Evolutionary conservation across 176 grass and related monocot genomes (phyloP).

Genomic region (Phyllostachys edulis): DNA sequence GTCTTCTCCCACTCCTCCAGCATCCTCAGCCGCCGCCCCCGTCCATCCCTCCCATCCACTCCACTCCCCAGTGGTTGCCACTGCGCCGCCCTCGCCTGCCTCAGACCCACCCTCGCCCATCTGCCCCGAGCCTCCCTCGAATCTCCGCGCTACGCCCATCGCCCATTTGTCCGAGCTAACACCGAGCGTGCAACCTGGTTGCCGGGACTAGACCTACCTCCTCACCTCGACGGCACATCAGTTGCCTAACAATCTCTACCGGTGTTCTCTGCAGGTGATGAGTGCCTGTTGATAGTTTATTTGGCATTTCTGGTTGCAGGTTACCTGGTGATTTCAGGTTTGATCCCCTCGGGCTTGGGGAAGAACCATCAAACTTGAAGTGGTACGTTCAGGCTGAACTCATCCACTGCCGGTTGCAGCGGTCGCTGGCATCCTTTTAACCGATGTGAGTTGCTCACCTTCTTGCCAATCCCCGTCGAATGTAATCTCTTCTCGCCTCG

Average conservation of each 20-base stretch:
- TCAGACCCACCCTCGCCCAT: too few relatives aligned
- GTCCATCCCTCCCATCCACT: too few relatives aligned
- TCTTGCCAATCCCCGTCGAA: neutral
- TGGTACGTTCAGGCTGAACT: constrained; percentile 96
- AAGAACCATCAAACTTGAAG: constrained; percentile 58
- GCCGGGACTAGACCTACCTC: constrained; percentile 71
- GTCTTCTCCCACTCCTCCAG: too few relatives aligned
- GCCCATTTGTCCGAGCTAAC: constrained; percentile 42
- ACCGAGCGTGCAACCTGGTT: constrained; percentile 65
- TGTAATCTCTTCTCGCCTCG: neutral
- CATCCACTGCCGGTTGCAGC: constrained; percentile 82
- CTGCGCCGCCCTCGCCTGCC: too few relatives aligned
- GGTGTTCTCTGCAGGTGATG: neutral
- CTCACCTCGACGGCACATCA: constrained; percentile 90
- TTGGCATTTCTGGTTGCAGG: constrained; percentile 31
- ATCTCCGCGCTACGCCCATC: too few relatives aligned
- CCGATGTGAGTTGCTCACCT: constrained; percentile 33
- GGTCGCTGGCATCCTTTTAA: constrained; percentile 55
- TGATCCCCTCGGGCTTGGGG: constrained; percentile 78
- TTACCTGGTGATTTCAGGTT: constrained; percentile 79
- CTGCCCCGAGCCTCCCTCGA: too few relatives aligned
- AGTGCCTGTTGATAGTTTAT: neutral
- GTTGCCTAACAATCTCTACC: constrained; percentile 29
- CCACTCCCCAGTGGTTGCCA: too few relatives aligned
- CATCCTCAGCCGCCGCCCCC: too few relatives aligned